Evolutionary conservation across 176 grass and related monocot genomes (phyloP), one percentile per base, ranked within the genome.

Genomic region (Hyparrhenia diplandra): DNA sequence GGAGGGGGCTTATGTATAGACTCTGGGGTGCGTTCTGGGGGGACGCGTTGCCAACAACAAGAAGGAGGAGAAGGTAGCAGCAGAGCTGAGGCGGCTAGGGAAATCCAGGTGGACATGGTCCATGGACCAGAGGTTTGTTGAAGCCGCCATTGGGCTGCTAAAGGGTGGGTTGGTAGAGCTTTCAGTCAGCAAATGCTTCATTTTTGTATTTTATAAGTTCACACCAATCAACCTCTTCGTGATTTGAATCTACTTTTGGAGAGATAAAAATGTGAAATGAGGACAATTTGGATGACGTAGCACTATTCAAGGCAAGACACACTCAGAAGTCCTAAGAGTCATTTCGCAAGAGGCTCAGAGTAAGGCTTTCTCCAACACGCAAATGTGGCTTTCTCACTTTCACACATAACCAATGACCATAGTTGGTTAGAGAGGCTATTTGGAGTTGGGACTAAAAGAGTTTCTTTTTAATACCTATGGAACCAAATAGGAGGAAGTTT

Each of bases 21-120:
- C 74, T 58, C 31, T 1, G 21, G 39, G 83, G 83, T 89, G 83
- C 73, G 78, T 67, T 86, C 59, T 25, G n/a, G 83, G 67, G n/a
- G 80, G 42, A 57, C 72, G 73, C 82, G 30, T 82, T 42, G 73
- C 61, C 36, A 60, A 21, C 63, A 77, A 73, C 6, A 54, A 55
- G 20, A 17, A 4, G 35, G 6, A 6, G 35, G 5, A 55, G n/a
- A 23, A 10, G 52, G 69, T 7, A 32, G 72, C 20, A 13, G 24
- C 23, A 11, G n/a, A 27, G 47, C 49, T 10, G 34, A 9, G 83
- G n/a, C 36, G 78, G 77, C 55, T 85, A 24, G 0, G 34, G 8
- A 13, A 2, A 6, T 5, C 29, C 1, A 12, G 0, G 28, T 86
- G 73, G 46, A 89, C 83, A 30, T 20, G 74, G 83, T 74, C 47